Conservation (phyloP, 2,329 filamentous ascomycete genomes). For the Tolypocladium nubicola region DNA sequence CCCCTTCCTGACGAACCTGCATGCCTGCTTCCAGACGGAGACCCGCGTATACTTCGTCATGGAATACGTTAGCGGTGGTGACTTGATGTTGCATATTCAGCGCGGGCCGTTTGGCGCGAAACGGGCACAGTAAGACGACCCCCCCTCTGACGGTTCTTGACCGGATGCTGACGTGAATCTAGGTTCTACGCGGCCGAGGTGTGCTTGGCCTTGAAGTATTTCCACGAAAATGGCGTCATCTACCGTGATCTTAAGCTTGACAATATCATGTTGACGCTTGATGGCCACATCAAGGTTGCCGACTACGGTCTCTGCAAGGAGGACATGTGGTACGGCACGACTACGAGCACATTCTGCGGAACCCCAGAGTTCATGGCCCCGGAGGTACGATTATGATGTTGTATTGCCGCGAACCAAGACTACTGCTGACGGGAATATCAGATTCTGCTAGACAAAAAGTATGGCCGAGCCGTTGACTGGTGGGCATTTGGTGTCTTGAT, state of each 20-base stretch:
- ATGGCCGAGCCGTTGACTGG: slow-evolving; percentile 95
- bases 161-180: slow-evolving; percentile 9
- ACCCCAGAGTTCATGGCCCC: slow-evolving; percentile 99
- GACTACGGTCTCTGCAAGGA: slow-evolving; percentile 99
- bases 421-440: slow-evolving; percentile 27
- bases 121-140: slow-evolving; percentile 71
- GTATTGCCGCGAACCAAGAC: too few species aligned
- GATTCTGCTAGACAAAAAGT: slow-evolving; percentile 97
- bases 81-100: slow-evolving; percentile 98
- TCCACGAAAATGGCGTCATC: slow-evolving; percentile 98
- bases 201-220: slow-evolving; percentile 94
- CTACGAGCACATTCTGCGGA: slow-evolving; percentile 95
- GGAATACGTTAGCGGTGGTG: slow-evolving; percentile 98
- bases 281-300: slow-evolving; percentile 96
- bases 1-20: slow-evolving; percentile 87
- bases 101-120: slow-evolving; percentile 92
- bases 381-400: slow-evolving; percentile 49
- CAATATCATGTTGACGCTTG: slow-evolving; percentile 85
- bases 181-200: slow-evolving; percentile 97
- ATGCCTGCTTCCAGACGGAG: slow-evolving; percentile 98
- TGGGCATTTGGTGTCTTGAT: slow-evolving; percentile 99
- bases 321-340: slow-evolving; percentile 98
- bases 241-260: slow-evolving; percentile 93
- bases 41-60: slow-evolving; percentile 98
- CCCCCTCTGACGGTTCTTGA: neutral